These are phyloP conservation scores for Nemophila menziesii DNA, from an alignment of 257 asterid species.

Conservation along the genomic window DNA sequence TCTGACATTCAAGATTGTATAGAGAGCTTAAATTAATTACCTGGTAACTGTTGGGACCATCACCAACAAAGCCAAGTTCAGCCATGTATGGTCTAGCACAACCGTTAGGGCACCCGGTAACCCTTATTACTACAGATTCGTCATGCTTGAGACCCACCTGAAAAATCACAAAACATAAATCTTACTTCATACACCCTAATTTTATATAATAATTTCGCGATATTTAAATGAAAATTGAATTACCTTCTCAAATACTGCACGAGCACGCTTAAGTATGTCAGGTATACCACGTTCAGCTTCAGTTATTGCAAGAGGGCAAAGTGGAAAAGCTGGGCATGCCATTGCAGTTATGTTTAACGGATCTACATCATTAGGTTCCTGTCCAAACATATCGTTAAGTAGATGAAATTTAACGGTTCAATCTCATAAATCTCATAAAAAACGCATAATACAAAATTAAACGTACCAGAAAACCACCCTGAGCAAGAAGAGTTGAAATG, in stretches of 20 bases:
- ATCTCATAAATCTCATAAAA: neutral
- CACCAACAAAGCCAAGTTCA: conserved; percentile 96
- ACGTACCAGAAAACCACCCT: conserved; percentile 87
- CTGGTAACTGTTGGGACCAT: conserved; percentile 96
- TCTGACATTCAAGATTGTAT: neutral
- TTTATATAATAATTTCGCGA: conserved; percentile 5
- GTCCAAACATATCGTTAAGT: conserved; percentile 6
- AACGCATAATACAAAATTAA: neutral
- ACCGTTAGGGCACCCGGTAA: conserved; percentile 98
- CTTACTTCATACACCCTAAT: neutral
- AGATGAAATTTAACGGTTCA: neutral
- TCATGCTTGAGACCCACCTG: conserved; percentile 87
- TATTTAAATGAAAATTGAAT: neutral
- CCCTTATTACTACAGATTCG: conserved; percentile 80
- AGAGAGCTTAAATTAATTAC: conserved; percentile 12
- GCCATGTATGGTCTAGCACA: conserved; percentile 99
- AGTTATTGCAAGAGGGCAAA: conserved; percentile 84
- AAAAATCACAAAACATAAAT: conserved; percentile 10
- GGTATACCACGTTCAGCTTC: conserved; percentile 99
- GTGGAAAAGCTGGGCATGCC: conserved; percentile 99
- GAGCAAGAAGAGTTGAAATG: conserved; percentile 80
- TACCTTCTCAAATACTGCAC: conserved; percentile 83
- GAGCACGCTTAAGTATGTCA: conserved; percentile 75
- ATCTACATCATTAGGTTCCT: conserved; percentile 91
- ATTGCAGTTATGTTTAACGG: conserved; percentile 89